Percentiles rank a stretch among this genome's conserved stretches.
Conservation (phyloP, 2,329 filamentous ascomycete species). For the Arthrobotrys entomopaga region DNA sequence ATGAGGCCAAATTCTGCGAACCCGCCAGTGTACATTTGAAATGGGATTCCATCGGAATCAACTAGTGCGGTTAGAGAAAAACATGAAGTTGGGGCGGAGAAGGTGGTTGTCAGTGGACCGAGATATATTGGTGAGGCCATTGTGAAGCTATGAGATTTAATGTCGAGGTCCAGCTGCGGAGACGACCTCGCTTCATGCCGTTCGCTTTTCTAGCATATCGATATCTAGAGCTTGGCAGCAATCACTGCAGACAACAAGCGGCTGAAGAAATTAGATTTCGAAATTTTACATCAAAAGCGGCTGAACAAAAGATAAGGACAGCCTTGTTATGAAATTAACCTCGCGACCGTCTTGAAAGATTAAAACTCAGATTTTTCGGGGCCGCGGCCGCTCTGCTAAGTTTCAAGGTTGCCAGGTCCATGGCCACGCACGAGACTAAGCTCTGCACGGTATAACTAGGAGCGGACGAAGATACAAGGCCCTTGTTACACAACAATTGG, state of each 20-base stretch:
- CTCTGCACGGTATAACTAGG: too few species aligned
- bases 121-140: conserved; percentile 14
- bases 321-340: neutral
- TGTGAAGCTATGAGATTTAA: neutral
- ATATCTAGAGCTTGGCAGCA: neutral
- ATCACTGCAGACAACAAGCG: neutral
- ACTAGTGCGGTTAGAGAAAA: conserved; percentile 17
- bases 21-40: conserved; percentile 8
- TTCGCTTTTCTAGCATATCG: neutral
- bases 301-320: neutral
- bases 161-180: neutral
- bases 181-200: neutral
- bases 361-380: neutral
- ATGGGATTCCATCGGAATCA: conserved; percentile 7
- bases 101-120: conserved; percentile 16
- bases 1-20: neutral
- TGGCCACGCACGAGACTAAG: too few species aligned
- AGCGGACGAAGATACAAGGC: too few species aligned
- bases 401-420: too few species aligned
- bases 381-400: too few species aligned
- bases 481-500: too few species aligned
- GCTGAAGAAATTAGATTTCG: conserved; percentile 10
- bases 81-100: conserved; percentile 3
- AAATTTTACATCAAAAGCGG: neutral
- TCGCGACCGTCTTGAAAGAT: neutral